phyloP scores from a whole-genome alignment of 768 basidiomycete species.

The Chlorophyllum brunneum region DNA sequence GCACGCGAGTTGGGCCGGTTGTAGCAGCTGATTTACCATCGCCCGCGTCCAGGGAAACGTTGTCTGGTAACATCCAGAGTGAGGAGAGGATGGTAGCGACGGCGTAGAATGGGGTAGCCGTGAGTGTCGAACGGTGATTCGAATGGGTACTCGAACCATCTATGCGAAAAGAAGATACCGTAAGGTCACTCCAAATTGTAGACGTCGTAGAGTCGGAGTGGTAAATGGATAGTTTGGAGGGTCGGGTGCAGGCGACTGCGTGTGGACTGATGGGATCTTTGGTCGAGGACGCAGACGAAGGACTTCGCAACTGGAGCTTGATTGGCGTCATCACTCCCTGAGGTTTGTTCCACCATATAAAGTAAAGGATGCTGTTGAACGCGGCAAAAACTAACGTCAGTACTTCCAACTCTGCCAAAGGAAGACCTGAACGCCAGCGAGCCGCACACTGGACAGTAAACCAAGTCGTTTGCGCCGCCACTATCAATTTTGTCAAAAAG shows the following conservation, averaged over 20 bases:
- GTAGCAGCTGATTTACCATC: not conserved
- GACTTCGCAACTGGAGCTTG: not conserved
- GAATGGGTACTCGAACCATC: too few species aligned
- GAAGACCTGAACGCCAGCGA: not conserved
- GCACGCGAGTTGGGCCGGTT: not conserved
- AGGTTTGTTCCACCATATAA: not conserved
- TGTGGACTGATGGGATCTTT: too few species aligned
- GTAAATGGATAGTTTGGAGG: too few species aligned
- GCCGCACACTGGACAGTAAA: not conserved
- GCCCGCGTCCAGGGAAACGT: not conserved
- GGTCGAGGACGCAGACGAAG: too few species aligned
- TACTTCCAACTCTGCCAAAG: not conserved
- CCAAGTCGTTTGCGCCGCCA: not conserved
- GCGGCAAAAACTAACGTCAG: not conserved
- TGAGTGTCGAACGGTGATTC: too few species aligned
- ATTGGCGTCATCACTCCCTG: not conserved
- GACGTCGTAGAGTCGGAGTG: too few species aligned
- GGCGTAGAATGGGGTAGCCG: too few species aligned
- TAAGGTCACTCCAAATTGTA: too few species aligned
- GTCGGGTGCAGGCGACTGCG: not conserved
- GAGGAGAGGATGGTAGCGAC: too few species aligned
- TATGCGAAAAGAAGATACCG: too few species aligned
- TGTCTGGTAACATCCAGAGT: not conserved
- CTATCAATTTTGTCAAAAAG: not conserved
- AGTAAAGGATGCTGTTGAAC: not conserved